Evolutionary conservation across 1,284 basidiomycete genomes (phyloP).

Genomic region (Schizophyllum commune): DNA sequence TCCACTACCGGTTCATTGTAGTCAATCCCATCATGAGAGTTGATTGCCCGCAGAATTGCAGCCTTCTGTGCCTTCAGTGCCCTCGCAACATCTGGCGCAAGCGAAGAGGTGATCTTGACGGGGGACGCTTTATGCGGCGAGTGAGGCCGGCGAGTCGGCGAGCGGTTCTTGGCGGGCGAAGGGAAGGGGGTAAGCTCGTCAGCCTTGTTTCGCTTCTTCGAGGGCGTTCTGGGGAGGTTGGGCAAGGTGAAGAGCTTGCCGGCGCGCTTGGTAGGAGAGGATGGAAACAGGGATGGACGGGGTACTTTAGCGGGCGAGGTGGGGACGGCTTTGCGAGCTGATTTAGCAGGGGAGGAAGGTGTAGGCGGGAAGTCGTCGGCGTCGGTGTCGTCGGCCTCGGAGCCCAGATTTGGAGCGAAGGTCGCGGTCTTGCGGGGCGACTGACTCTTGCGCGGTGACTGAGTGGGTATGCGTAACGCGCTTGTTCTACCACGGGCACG

Average conservation of each 20-base stretch:
- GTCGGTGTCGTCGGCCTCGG: background rate
- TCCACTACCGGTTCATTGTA: background rate
- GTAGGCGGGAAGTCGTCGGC: background rate
- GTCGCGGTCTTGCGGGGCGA: background rate
- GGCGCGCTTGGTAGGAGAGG: background rate
- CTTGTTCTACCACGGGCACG: too few relatives aligned
- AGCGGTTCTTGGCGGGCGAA: background rate
- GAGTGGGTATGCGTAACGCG: background rate
- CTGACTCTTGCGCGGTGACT: background rate
- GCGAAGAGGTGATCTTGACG: background rate
- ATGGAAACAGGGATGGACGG: background rate
- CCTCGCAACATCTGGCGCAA: background rate
- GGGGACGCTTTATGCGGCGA: background rate
- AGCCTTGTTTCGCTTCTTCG: background rate
- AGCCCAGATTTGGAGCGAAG: background rate
- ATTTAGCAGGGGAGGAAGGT: background rate
- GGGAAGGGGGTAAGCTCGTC: background rate
- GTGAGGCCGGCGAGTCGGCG: background rate
- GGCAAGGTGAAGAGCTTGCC: background rate
- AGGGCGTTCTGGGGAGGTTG: background rate
- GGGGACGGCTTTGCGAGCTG: background rate
- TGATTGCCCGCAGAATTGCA: constrained; percentile 45
- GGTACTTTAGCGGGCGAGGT: background rate
- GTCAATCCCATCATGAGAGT: constrained; percentile 6
- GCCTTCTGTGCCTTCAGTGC: constrained; percentile 45